These are phyloP conservation scores for Binderoboletus segoi DNA, from an alignment of 1,284 basidiomycete genomes.

Conservation along the genomic window DNA sequence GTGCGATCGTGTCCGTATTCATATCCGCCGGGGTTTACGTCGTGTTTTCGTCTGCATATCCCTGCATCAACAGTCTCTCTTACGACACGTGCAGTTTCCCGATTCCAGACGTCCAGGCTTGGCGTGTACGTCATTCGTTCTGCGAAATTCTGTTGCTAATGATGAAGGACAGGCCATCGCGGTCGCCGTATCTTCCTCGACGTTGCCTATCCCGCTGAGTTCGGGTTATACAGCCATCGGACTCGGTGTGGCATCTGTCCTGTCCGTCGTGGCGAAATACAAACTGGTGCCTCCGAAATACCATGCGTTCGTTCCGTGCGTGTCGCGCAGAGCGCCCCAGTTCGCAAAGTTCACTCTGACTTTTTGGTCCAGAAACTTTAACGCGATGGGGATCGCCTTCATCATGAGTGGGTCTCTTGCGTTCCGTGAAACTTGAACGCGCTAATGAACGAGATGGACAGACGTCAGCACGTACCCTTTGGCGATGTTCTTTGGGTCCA, in stretches of 20 bases:
- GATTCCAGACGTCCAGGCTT: constrained; percentile 23
- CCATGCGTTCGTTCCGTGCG: constrained; percentile 9
- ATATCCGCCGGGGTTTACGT: constrained; percentile 20
- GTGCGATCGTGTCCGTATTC: constrained; percentile 27
- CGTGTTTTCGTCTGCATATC: too few relatives aligned
- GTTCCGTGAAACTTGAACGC: neutral
- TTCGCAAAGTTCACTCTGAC: neutral
- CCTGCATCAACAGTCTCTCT: constrained; percentile 52
- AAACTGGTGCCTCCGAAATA: constrained; percentile 5
- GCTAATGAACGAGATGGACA: neutral
- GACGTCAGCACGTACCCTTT: constrained; percentile 8
- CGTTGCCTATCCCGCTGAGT: constrained; percentile 2
- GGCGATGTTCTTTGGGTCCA: constrained; percentile 3
- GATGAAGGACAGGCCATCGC: neutral
- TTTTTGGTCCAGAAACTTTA: too few relatives aligned
- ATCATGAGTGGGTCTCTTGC: too few relatives aligned
- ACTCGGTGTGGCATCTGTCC: constrained; percentile 1
- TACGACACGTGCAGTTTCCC: constrained; percentile 26
- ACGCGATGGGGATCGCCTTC: too few relatives aligned
- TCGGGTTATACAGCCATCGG: constrained; percentile 6
- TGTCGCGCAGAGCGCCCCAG: neutral
- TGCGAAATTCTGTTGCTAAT: neutral
- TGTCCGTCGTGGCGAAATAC: constrained; percentile 8
- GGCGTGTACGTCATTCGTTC: constrained; percentile 18
- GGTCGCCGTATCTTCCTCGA: constrained; percentile 1